Conservation (phyloP, 495 filamentous ascomycete genomes). For the Aspergillus panamensis region DNA sequence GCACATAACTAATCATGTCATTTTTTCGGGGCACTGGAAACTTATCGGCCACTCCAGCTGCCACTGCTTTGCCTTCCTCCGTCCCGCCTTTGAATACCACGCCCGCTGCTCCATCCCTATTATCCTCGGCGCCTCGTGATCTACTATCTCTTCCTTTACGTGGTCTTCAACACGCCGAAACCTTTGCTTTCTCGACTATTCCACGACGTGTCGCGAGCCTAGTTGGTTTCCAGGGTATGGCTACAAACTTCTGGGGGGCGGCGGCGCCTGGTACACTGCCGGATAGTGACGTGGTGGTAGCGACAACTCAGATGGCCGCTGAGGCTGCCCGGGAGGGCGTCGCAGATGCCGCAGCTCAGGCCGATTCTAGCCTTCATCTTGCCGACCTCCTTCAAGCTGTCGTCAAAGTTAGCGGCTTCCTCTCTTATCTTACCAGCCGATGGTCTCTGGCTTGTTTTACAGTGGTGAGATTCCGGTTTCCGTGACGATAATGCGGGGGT, state of each 20-base stretch:
- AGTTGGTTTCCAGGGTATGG: conserved; percentile 28
- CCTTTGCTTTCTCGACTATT: conserved; percentile 36
- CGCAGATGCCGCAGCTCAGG: conserved; percentile 28
- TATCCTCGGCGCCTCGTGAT: conserved; percentile 36
- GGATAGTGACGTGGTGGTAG: conserved; percentile 26
- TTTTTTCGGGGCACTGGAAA: conserved; percentile 8
- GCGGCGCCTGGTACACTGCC: conserved; percentile 22
- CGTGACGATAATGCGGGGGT: neutral
- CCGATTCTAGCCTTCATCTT: conserved; percentile 30
- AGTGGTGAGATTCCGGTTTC: conserved; percentile 48
- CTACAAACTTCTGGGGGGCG: conserved; percentile 27
- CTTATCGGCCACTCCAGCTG: conserved; percentile 7
- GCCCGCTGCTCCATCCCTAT: conserved; percentile 22
- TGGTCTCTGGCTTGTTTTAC: conserved; percentile 88
- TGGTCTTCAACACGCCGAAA: conserved; percentile 36
- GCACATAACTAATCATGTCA: conserved; percentile 16
- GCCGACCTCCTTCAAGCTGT: conserved; percentile 39
- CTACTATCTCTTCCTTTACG: conserved; percentile 37
- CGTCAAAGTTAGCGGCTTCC: conserved; percentile 75
- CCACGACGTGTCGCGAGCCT: conserved; percentile 36
- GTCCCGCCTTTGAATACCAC: conserved; percentile 23
- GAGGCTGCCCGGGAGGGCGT: conserved; percentile 29
- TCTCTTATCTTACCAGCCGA: conserved; percentile 86
- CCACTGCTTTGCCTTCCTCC: conserved; percentile 8
- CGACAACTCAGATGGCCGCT: conserved; percentile 29